Base-by-base conservation (phyloP, 768 basidiomycete genomes). In the Boletus fagicola region DNA sequence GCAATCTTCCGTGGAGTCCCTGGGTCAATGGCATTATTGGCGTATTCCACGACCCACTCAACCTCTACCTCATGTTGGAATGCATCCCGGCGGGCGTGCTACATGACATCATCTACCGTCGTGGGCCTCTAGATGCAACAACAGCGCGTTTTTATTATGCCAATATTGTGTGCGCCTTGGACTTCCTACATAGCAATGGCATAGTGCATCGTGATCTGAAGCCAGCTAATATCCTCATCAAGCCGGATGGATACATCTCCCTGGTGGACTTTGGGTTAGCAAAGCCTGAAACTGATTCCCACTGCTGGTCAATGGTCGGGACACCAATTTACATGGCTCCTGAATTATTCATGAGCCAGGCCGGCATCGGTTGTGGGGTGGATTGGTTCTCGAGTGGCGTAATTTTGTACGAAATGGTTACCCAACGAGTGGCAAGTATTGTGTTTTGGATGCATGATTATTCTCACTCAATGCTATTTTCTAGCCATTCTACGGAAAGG, bases 361-460 rank as follows among this genome's bases (percentile, higher is more conserved):
- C 58, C 31, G 59, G 57, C 26, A 58, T 65, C n/a, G 69, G 73
- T 4, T 33, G 64, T 33, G 67, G 72, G 1, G 61, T 81, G 11
- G 84, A 86, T 65, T 84, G 83, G 83, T 85, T 80, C 77, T 71
- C 83, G 22, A 72, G 72, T 26, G 84, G 82, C 0, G 64, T 79
- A 12, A 72, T 77, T 24, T 62, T 85, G 26, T 86, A 75, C 55
- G 83, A 86, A 62, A 81, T 86, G 79, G 62, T 76, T 5, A 76
- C 78, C 5, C 67, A 73, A 36, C 68, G 66, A 53, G 59, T 69
- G 55, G 72, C 69, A 62, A 56, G 76, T 66, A 18, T n/a, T 10
- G 16, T 26, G 40, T 47, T 64, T 56, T 10, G 11, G 13, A 43
- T 24, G 39, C 11, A 24, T 13, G 44, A 18, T 18, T 1, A 36